Conservation (phyloP, 257 asterid species). For the Datura wrightii region DNA sequence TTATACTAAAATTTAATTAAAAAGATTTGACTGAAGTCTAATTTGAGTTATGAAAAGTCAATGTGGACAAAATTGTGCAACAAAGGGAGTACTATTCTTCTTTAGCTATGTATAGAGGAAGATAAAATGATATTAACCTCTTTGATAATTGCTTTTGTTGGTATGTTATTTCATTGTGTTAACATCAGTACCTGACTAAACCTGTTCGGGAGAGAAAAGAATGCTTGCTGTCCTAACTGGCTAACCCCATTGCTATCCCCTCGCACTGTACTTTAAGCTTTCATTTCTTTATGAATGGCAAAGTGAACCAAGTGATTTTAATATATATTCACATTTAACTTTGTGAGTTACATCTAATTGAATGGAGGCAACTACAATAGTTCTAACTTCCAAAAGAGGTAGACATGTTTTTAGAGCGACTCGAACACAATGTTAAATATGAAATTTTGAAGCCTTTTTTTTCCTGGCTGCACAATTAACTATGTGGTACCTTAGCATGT, state of each 20-base stretch:
- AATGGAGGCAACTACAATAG: neutral
- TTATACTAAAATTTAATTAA: neutral
- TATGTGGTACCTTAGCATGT: neutral
- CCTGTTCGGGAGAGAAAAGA: neutral
- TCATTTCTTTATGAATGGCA: conserved; percentile 1
- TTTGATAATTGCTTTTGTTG: neutral
- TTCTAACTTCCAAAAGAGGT: conserved; percentile 13
- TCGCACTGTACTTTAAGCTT: neutral
- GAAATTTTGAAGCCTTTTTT: neutral
- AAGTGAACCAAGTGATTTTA: neutral
- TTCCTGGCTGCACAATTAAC: neutral
- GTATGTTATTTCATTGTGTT: neutral
- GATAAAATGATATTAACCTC: neutral
- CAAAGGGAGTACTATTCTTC: neutral
- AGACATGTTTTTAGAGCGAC: neutral
- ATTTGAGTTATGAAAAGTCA: no score
- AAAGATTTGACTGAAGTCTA: no score
- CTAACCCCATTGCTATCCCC: neutral
- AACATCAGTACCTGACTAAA: neutral
- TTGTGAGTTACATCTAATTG: neutral
- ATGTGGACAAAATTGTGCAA: no score
- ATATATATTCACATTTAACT: neutral
- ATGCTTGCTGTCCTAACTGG: neutral
- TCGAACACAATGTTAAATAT: neutral
- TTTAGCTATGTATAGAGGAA: neutral